Base-by-base conservation (phyloP, 2,329 filamentous ascomycete species). In the Macrophomina phaseolina region DNA sequence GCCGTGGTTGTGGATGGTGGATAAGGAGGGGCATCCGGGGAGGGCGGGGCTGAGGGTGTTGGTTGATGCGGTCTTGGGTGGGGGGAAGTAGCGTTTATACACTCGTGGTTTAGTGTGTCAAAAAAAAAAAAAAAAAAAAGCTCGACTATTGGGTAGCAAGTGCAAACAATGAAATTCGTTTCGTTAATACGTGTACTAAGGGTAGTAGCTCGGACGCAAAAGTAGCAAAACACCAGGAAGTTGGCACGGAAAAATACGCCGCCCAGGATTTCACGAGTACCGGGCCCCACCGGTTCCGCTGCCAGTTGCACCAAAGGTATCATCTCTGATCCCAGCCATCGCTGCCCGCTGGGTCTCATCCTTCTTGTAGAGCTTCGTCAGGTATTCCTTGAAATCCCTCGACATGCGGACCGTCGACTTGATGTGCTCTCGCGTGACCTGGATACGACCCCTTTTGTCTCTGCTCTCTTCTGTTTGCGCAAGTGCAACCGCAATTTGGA, bases 381-480 rank as follows among this genome's bases (percentile, higher is more conserved):
- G 45, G 38, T 72, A 72, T 12, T 66, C 68, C 64, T 71, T 69
- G 62, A 72, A 72, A n/a, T 67, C 67, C 16, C 62, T 66, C 16
- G 67, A 69, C 66, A 71, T 67, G 4, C 69, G 60, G 14, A 72
- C 69, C 5, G 67, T 71, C 1, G 66, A 61, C 30, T 66, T 62
- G 51, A 72, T 69, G 48, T 72, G 70, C 6, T 69, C 53, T 30
- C 49, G 51, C 46, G 68, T 69, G 38, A 67, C 49, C 2, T 65
- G 38, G 68, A 49, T 12, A 7, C 32, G 49, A 6, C 63, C 62
- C 45, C 68, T 67, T 6, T 28, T 23, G 51, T 68, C 64, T 40
- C 66, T 67, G 28, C 65, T 69, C 7, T 60, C 70, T 36, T 71
- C 68, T 7, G 49, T 36, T 28, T 69, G 51, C 2, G 71, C 71